Conservation (phyloP, 192 early-diverging fungal species). For the Pilobolus umbonatus region DNA sequence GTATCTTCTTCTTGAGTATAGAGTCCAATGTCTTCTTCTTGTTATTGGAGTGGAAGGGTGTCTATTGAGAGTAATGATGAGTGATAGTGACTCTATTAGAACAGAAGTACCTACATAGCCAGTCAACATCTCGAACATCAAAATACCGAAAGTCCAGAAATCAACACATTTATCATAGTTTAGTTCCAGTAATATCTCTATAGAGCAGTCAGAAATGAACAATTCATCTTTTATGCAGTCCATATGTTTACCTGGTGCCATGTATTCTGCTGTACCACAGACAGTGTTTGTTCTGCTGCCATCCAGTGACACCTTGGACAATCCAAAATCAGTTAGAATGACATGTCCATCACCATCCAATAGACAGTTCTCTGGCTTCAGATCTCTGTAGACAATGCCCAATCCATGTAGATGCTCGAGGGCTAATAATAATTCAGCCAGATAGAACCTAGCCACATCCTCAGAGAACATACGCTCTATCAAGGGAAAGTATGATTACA, state of each 20-base stretch:
- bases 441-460: conserved; percentile 81
- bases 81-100: not conserved
- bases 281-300: conserved; percentile 51
- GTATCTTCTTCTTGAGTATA: conserved; percentile 79
- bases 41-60: conserved; percentile 76
- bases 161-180: conserved; percentile 77
- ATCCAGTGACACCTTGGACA: conserved; percentile 76
- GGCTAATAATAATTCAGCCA: conserved; percentile 81
- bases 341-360: conserved; percentile 75
- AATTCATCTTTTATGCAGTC: not conserved
- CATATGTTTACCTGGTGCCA: conserved; percentile 52
- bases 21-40: conserved; percentile 80
- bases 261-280: conserved; percentile 78
- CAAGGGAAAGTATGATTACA: not conserved
- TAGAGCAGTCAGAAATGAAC: not conserved
- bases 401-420: conserved; percentile 82
- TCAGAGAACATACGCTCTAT: conserved; percentile 67
- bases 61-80: conserved; percentile 11
- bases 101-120: conserved; percentile 46
- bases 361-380: conserved; percentile 73
- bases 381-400: conserved; percentile 87
- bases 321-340: conserved; percentile 90
- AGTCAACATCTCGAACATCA: conserved; percentile 91
- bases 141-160: conserved; percentile 88
- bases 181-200: conserved; percentile 56